Evolutionary conservation across 768 basidiomycete genomes (phyloP), one percentile per base, ranked within the genome.

Genomic region (Cystobasidium ongulense): DNA sequence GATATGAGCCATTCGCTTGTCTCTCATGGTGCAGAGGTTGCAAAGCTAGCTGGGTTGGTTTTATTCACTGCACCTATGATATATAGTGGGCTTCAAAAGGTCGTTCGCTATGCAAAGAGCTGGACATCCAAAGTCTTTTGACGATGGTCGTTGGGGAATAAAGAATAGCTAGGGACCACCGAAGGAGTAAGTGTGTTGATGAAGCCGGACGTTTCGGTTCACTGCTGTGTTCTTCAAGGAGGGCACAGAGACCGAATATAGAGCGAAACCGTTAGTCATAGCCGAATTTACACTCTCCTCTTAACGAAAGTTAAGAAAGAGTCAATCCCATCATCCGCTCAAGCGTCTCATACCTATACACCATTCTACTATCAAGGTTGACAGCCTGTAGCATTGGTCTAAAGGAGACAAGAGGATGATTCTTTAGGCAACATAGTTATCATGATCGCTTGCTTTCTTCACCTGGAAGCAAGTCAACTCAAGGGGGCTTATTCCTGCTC

Each of bases 401-500:
- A 41, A 41, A 7, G 46, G 57, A 59, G 57, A 59, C 57, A 59
- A 59, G 29, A 46, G 33, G 36, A 15, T 27, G 27, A 23, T 46
- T 39, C 5, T 36, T 64, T 35, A 29, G 63, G 63, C 63, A 64
- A 27, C 36, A 64, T 64, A 64, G 63, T 64, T 64, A 64, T 64
- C 41, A 64, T 64, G 63, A 64, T 64, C 63, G 63, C 63, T 64
- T 46, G 57, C 57, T 59, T 13, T 7, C 5, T 27, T 59, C 29
- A 17, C 57, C 7, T 21, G 3, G 29, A 21, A 31, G 5, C 25
- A 59, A 46, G 63, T 64, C 63, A 64, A 64, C 63, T 64, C 63
- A 64, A 64, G 36, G 63, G 63, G 63, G 63, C 63, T 64, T 64
- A 64, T 64, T 64, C 63, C 63, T 64, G 63, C 15, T 64, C 63